A percentile compares a stretch with the other conserved stretches of the same genome.
phyloP scores from a whole-genome alignment of 371 early-diverging fungal genomes.

The Enterocytospora artemiae region DNA sequence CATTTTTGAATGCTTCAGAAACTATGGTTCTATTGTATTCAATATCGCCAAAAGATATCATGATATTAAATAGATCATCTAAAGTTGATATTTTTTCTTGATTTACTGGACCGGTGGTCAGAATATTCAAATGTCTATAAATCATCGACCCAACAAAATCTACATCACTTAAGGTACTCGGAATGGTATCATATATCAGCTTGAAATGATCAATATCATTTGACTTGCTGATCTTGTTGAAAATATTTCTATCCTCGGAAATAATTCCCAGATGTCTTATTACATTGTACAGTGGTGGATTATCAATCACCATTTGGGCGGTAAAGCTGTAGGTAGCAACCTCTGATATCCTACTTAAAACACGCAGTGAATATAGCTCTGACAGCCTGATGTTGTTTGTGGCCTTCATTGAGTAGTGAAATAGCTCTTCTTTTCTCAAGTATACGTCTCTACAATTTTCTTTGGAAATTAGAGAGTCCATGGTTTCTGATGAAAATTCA shows the following conservation, averaged over 20 bases:
- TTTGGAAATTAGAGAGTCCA: slow-evolving; percentile 21
- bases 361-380: background rate
- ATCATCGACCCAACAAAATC: slow-evolving; percentile 13
- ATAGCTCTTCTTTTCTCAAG: slow-evolving; percentile 29
- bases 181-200: slow-evolving; percentile 10
- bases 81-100: slow-evolving; percentile 5
- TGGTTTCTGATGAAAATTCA: slow-evolving; percentile 7
- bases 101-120: background rate
- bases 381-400: background rate
- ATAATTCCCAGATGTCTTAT: background rate
- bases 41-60: slow-evolving; percentile 1
- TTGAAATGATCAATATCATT: slow-evolving; percentile 11
- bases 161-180: background rate
- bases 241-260: slow-evolving; percentile 11
- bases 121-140: slow-evolving; percentile 23
- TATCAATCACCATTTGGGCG: slow-evolving; percentile 24
- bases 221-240: slow-evolving; percentile 8
- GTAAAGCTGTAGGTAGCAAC: slow-evolving; percentile 20
- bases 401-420: slow-evolving; percentile 15
- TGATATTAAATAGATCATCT: slow-evolving; percentile 6
- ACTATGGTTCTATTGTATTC: slow-evolving; percentile 10
- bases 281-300: slow-evolving; percentile 22
- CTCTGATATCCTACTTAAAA: slow-evolving; percentile 13
- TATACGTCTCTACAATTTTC: slow-evolving; percentile 31
- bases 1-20: slow-evolving; percentile 8